These are phyloP conservation scores for Middelhovenomyces tepae DNA, from an alignment of 805 yeast species.

Conservation along the genomic window DNA sequence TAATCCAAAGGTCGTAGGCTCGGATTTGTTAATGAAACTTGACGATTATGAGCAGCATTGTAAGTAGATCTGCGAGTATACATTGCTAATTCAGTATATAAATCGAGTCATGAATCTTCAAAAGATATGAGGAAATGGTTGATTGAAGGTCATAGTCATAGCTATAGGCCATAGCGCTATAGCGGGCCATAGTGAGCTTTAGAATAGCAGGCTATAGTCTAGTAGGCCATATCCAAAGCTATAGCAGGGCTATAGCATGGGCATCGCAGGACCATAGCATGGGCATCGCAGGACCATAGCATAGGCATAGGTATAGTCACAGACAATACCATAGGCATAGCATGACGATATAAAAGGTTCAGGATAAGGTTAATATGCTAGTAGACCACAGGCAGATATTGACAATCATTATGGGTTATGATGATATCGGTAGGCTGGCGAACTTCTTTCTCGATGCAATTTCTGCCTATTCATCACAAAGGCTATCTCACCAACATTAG, in stretches of 20 bases:
- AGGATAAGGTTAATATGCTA: background rate
- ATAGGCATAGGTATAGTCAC: too few species aligned
- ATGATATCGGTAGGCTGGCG: background rate
- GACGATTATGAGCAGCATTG: conserved; percentile 66
- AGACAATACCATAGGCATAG: too few species aligned
- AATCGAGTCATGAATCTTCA: conserved; percentile 40
- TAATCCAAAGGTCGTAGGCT: conserved; percentile 35
- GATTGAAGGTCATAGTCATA: too few species aligned
- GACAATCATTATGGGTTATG: background rate
- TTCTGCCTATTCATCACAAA: background rate
- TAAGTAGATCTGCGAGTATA: conserved; percentile 10
- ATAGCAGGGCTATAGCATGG: too few species aligned
- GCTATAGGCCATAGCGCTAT: too few species aligned
- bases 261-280: too few species aligned
- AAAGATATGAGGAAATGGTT: conserved; percentile 15
- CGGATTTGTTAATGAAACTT: conserved; percentile 50
- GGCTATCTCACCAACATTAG: too few species aligned
- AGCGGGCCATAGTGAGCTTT: too few species aligned
- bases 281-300: too few species aligned
- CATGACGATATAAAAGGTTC: background rate
- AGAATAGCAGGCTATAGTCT: too few species aligned
- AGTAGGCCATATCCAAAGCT: too few species aligned
- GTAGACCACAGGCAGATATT: too few species aligned
- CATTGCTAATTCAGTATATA: conserved; percentile 32
- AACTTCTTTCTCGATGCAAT: background rate